Evolutionary conservation across 768 basidiomycete genomes (phyloP), one percentile per base, ranked within the genome.

Genomic region (Hygrocybe punicea): DNA sequence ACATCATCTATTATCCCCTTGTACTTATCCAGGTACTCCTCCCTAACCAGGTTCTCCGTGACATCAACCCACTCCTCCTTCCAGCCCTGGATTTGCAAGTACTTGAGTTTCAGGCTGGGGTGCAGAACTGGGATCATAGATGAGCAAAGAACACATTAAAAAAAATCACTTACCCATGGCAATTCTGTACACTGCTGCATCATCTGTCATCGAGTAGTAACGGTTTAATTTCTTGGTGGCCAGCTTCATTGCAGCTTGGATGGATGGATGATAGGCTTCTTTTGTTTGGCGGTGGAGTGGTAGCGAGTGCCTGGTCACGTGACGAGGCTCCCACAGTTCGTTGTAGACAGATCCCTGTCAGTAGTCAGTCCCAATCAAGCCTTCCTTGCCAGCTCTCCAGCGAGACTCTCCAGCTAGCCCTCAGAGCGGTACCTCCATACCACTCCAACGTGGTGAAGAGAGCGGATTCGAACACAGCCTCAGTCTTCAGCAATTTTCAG

Each of bases 191-290:
- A 65, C 51, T 16, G 73, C 62, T 1, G 69, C 70, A 3, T 55
- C 16, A 60, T 75, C 74, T 1, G 70, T 76, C n/a, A 54, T 34
- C 1, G 57, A 50, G 51, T 74, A 76, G 56, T 76, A 76, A 1
- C 58, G 29, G 57, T 75, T 71, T 2, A 76, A 58, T 0, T 62
- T 71, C 23, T 61, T 57, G 46, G 71, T 71, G 3, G 59, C 68
- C 10, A 70, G 55, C 16, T 55, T 57, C 3, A 69, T 50, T 3
- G 69, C 62, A 11, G 63, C 59, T 14, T 54, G 59, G 40, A 76
- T 69, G 14, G 71, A 51, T 3, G 34, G 10, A 48, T 53, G 48
- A 19, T 58, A 53, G 4, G 50, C 51, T 2, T 56, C 45, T 6
- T 39, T 24, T 10, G 36, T 36, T 11, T 29, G 4, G 4, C 13